Conservation (phyloP, 2,329 filamentous ascomycete genomes). For the Colletotrichum siamense region DNA sequence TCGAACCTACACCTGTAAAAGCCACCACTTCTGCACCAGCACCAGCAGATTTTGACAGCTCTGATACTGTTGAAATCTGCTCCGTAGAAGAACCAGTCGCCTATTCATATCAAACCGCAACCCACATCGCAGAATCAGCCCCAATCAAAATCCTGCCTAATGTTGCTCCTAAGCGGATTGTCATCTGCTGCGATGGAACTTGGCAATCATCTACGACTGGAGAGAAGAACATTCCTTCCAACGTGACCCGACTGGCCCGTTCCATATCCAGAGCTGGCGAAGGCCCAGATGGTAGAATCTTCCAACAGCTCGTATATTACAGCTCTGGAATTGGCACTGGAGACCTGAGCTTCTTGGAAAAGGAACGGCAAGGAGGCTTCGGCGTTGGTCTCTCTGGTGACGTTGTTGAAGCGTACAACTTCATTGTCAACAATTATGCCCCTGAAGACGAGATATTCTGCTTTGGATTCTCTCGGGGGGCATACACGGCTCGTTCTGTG, state of each 20-base stretch:
- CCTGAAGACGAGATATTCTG: conserved; percentile 40
- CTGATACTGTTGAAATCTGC: background rate
- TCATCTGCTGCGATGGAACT: conserved; percentile 15
- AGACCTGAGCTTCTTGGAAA: background rate
- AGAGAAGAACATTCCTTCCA: background rate
- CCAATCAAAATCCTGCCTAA: background rate
- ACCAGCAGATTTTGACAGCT: no score
- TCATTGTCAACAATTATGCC: conserved; percentile 41
- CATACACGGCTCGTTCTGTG: conserved; percentile 44
- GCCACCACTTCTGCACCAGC: no score
- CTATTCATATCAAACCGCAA: background rate
- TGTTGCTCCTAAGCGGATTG: conserved; percentile 4
- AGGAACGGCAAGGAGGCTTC: background rate
- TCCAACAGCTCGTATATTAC: background rate
- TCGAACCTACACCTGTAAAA: no score
- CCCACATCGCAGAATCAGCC: background rate
- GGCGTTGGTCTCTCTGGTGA: background rate
- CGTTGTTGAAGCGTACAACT: conserved; percentile 39
- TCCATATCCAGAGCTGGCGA: background rate
- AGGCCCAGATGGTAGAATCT: accelerated
- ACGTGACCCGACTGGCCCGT: background rate
- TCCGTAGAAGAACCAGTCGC: background rate
- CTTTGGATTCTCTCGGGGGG: conserved; percentile 44
- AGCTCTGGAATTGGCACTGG: background rate
- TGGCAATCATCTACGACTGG: conserved; percentile 12